Conservation (phyloP, 768 basidiomycete species). For the Termitomyces titanicus region DNA sequence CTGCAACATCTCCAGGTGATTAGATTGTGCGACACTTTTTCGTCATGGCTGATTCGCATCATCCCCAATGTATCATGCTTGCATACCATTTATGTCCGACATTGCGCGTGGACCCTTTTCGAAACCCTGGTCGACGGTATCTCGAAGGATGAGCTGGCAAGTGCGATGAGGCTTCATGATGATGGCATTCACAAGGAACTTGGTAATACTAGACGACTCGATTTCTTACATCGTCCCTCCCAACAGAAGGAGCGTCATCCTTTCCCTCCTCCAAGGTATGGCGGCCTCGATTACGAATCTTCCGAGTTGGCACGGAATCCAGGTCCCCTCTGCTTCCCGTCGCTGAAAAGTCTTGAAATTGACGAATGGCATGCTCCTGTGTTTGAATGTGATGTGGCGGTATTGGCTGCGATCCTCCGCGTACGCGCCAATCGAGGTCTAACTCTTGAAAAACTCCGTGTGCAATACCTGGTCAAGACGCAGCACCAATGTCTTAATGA, state of each 20-base stretch:
- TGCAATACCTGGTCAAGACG: too few species aligned
- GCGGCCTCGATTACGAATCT: too few species aligned
- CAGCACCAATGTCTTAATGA: background rate
- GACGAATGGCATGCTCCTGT: too few species aligned
- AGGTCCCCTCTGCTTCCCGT: background rate
- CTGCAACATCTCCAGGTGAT: background rate
- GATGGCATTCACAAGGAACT: background rate
- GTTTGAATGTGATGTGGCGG: background rate
- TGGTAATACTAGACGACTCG: background rate
- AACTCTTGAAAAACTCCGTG: background rate
- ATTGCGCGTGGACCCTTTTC: background rate
- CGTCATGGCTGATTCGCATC: too few species aligned
- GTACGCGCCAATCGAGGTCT: background rate
- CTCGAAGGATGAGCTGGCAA: background rate
- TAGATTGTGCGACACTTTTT: background rate
- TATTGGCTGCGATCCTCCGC: background rate
- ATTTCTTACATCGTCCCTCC: background rate
- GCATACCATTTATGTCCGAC: background rate
- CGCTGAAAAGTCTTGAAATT: background rate
- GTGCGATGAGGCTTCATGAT: background rate
- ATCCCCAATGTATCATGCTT: background rate
- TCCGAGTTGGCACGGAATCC: too few species aligned
- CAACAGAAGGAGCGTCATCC: too few species aligned
- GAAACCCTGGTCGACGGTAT: background rate
- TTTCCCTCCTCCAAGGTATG: too few species aligned